These are phyloP conservation scores for Melaleuca quinquenervia DNA, from an alignment of 345 rosid genomes.

Conservation along the genomic window DNA sequence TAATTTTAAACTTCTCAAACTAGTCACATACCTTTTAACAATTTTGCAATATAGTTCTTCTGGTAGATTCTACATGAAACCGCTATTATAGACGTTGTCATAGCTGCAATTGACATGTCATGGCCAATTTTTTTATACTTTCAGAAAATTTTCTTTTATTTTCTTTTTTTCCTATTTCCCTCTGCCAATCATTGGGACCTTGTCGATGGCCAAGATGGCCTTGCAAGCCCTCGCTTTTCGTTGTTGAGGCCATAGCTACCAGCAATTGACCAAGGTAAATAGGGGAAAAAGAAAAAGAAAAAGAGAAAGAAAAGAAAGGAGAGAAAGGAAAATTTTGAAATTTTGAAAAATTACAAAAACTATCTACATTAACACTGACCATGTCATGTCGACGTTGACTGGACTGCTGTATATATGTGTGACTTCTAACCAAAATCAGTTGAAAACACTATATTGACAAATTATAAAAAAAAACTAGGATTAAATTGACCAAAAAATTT, in stretches of 20 bases:
- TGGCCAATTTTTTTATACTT: neutral
- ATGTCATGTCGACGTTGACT: neutral
- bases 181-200: neutral
- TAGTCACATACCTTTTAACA: neutral
- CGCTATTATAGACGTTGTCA: neutral
- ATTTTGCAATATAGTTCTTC: neutral
- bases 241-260: too few species aligned
- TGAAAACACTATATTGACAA: fast-evolving
- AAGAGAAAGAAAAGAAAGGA: neutral
- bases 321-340: fast-evolving
- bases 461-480: neutral
- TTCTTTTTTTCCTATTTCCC: neutral
- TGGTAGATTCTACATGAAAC: neutral
- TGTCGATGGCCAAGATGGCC: neutral
- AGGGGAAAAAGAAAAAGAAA: too few species aligned
- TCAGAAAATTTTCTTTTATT: neutral
- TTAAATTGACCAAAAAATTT: neutral
- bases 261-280: too few species aligned
- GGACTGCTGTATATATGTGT: neutral
- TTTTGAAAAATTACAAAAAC: neutral
- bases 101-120: neutral
- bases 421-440: neutral
- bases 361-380: fast-evolving
- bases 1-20: neutral
- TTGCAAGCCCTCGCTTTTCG: too few species aligned